Evolutionary conservation across 148 eudicot species (phyloP).

Genomic region (Rhododendron ferrugineum): DNA sequence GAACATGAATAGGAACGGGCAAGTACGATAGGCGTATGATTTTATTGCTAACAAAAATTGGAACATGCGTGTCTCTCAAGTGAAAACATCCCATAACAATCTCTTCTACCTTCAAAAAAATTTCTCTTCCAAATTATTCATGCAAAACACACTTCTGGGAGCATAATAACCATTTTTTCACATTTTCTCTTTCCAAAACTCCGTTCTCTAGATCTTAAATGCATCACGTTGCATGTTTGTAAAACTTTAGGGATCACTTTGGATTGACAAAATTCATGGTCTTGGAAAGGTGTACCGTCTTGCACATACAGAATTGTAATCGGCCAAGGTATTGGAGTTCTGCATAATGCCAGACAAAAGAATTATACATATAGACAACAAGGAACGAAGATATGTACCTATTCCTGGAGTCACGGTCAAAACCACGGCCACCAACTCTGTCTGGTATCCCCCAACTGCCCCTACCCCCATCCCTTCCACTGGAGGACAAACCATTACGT

Average conservation of each 20-base stretch:
- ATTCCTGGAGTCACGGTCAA: conserved; percentile 34
- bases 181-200: neutral
- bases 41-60: neutral
- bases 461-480: conserved; percentile 47
- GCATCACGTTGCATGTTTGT: neutral
- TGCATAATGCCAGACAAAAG: neutral
- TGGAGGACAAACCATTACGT: conserved; percentile 9
- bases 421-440: conserved; percentile 27
- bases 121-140: neutral
- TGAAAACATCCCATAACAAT: neutral
- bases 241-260: neutral
- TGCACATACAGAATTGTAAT: neutral
- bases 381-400: conserved; percentile 26
- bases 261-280: neutral
- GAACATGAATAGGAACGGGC: neutral
- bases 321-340: neutral
- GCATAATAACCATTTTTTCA: neutral
- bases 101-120: neutral
- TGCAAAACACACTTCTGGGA: neutral
- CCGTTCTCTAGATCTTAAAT: neutral
- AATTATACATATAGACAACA: neutral
- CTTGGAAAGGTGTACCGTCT: neutral
- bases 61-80: neutral
- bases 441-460: conserved; percentile 29
- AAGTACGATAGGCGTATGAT: neutral